Conservation (phyloP, 2,329 filamentous ascomycete genomes). For the Aspergillus luchuensis region DNA sequence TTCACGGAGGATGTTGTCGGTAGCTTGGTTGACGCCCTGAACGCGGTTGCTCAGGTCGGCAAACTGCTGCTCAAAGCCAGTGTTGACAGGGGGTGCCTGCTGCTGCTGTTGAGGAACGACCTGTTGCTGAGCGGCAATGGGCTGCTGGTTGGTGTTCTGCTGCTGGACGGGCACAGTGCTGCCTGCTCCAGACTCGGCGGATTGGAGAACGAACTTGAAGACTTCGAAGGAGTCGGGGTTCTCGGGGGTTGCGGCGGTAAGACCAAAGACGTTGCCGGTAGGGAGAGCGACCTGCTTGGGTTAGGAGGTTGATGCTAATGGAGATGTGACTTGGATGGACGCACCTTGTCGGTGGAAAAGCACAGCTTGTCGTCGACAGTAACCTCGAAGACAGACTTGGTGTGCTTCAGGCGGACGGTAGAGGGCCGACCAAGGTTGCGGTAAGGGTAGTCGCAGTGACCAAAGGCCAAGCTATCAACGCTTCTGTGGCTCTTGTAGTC, state of each 20-base stretch:
- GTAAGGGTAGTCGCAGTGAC: constrained; percentile 87
- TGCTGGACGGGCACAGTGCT: constrained; percentile 19
- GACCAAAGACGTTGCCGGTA: constrained; percentile 77
- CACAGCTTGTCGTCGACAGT: constrained; percentile 77
- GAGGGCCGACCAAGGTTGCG: constrained; percentile 87
- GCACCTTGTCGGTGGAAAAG: constrained; percentile 73
- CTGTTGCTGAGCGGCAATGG: constrained; percentile 27
- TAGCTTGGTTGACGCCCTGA: constrained; percentile 62
- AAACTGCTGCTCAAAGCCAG: constrained; percentile 63
- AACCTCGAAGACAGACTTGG: constrained; percentile 68
- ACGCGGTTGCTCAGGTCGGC: constrained; percentile 82
- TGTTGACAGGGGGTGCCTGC: constrained; percentile 25
- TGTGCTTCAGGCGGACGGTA: constrained; percentile 73
- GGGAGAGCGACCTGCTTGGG: constrained; percentile 68
- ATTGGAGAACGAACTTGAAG: constrained; percentile 79
- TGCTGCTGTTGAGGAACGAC: constrained; percentile 22
- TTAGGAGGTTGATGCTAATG: constrained; percentile 1
- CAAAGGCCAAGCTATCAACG: constrained; percentile 86
- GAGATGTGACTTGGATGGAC: constrained; percentile 6
- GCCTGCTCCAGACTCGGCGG: constrained; percentile 31
- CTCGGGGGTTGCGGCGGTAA: constrained; percentile 86
- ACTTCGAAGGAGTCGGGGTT: constrained; percentile 93
- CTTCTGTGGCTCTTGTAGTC: constrained; percentile 76
- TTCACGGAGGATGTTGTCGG: constrained; percentile 57
- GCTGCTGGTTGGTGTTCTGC: constrained; percentile 25